A percentile compares a stretch with the other conserved stretches of the same genome.
Conservation (phyloP, 805 yeast species). For the Schizosaccharomyces osmophilus region DNA sequence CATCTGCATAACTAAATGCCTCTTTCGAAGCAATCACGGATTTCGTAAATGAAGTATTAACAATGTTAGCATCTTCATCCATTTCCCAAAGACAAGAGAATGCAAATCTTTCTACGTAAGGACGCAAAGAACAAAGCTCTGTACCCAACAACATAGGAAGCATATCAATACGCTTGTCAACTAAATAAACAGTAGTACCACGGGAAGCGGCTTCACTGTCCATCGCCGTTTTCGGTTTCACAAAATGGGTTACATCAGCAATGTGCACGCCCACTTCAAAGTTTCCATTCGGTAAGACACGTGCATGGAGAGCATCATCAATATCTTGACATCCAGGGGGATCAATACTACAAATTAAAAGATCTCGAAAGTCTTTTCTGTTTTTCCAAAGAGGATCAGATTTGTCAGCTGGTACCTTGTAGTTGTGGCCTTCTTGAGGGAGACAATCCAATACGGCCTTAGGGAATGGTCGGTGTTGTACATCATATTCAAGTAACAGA, state of each 20-base stretch:
- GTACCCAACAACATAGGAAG: slow-evolving; percentile 86
- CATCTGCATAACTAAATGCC: slow-evolving; percentile 84
- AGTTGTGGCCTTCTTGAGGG: slow-evolving; percentile 78
- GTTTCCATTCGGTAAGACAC: slow-evolving; percentile 65
- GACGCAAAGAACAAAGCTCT: slow-evolving; percentile 79
- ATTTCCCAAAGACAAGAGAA: slow-evolving; percentile 92
- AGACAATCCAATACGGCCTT: slow-evolving; percentile 76
- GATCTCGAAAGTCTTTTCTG: slow-evolving; percentile 68
- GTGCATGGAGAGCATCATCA: slow-evolving; percentile 91
- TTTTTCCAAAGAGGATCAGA: slow-evolving; percentile 22
- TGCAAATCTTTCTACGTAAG: slow-evolving; percentile 86
- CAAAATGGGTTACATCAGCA: slow-evolving; percentile 96
- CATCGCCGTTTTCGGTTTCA: slow-evolving; percentile 70
- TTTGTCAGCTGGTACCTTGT: slow-evolving; percentile 60
- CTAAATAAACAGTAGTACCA: slow-evolving; percentile 91
- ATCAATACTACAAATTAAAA: slow-evolving; percentile 81
- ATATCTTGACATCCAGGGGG: slow-evolving; percentile 97
- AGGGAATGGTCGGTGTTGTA: slow-evolving; percentile 87
- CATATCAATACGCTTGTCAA: slow-evolving; percentile 97
- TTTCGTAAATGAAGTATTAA: slow-evolving; percentile 54
- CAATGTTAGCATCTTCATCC: slow-evolving; percentile 63
- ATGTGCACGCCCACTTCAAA: slow-evolving; percentile 96
- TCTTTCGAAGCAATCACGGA: slow-evolving; percentile 76
- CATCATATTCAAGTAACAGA: slow-evolving; percentile 75
- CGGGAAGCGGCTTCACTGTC: slow-evolving; percentile 92